phyloP scores from a whole-genome alignment of 306 rosid genomes.

The Arachis hypogaea region DNA sequence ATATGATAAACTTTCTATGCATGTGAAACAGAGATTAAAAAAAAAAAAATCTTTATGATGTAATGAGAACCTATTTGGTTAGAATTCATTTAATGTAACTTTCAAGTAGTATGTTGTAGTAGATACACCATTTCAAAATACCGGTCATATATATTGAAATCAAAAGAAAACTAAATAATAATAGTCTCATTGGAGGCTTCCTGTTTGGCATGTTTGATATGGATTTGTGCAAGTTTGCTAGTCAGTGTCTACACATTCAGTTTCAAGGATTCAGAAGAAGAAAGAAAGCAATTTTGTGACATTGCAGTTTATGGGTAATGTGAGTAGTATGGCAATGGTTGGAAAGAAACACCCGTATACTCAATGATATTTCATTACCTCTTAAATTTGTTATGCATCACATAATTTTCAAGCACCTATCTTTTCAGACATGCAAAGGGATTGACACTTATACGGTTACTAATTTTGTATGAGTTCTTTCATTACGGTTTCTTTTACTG shows the following conservation, averaged over 20 bases:
- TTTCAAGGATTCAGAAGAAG: background rate
- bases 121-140: slow-evolving; percentile 3
- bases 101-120: background rate
- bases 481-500: background rate
- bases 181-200: background rate
- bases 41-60: background rate
- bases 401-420: background rate
- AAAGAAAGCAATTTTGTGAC: background rate
- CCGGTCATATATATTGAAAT: too few relatives aligned
- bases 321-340: background rate
- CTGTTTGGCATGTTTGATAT: background rate
- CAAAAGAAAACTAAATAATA: background rate
- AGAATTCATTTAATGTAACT: background rate
- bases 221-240: too few relatives aligned
- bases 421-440: background rate
- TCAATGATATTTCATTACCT: background rate
- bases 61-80: background rate
- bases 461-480: background rate
- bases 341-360: background rate
- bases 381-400: background rate
- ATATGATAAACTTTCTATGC: background rate
- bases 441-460: background rate
- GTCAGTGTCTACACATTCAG: background rate
- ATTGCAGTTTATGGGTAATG: background rate
- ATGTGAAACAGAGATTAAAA: background rate